A percentile compares a stretch with the other conserved stretches of the same genome.
These are phyloP conservation scores for Sherardia arvensis DNA, from an alignment of 257 asterid genomes.

Conservation along the genomic window DNA sequence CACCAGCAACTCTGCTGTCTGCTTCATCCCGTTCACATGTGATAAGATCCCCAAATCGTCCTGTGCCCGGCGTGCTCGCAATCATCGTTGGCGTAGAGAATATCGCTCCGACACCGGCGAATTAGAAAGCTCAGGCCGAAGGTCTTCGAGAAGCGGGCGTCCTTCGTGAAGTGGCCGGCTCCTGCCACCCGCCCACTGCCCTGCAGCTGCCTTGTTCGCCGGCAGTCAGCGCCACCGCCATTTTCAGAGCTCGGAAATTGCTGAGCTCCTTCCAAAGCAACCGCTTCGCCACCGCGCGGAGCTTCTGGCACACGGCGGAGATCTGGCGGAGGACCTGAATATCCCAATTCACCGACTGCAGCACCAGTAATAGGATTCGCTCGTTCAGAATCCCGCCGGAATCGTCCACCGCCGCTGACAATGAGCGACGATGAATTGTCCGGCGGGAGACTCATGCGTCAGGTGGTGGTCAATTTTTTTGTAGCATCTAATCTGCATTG, in stretches of 20 bases:
- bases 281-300: too few species aligned
- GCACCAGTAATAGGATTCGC: conserved; percentile 36
- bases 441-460: too few species aligned
- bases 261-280: too few species aligned
- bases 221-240: conserved; percentile 29
- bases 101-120: conserved; percentile 49
- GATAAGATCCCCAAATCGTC: conserved; percentile 58
- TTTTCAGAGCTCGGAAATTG: too few species aligned
- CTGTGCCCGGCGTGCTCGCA: conserved; percentile 50
- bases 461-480: too few species aligned
- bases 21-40: too few species aligned
- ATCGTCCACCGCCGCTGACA: conserved; percentile 10
- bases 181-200: conserved; percentile 57
- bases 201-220: conserved; percentile 28
- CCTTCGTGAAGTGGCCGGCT: conserved; percentile 55
- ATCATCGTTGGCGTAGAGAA: conserved; percentile 71
- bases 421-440: conserved; percentile 29
- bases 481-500: too few species aligned
- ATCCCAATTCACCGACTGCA: conserved; percentile 59
- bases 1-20: too few species aligned
- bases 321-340: conserved; percentile 42
- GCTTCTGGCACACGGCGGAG: conserved; percentile 37
- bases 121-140: conserved; percentile 64
- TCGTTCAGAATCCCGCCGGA: conserved; percentile 61
- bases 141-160: conserved; percentile 76